Evolutionary conservation across 179 eudicot species (phyloP), one percentile per base, ranked within the genome.

Genomic region (Sideroxylon spinosum): DNA sequence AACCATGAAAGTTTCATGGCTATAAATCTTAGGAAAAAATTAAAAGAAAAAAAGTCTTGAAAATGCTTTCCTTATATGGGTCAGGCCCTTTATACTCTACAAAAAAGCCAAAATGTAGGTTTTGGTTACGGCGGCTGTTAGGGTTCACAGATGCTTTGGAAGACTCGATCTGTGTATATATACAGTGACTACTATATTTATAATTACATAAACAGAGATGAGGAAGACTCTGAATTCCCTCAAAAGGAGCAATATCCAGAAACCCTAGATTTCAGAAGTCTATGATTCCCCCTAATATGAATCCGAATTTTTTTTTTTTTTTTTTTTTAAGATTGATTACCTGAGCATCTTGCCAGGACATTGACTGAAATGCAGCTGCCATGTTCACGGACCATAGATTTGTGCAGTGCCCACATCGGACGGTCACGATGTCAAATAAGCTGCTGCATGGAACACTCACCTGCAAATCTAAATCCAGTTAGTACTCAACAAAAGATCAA

Each of bases 361-460:
- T 78, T 7, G 92, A 83, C 66, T 86, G 88, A 80, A 92, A 91
- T 65, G 97, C 94, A 70, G 93, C 91, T 25, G 95, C 97, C 97
- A 94, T 92, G 86, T 94, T 92, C 28, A 94, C 96, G 13, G 93
- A 88, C 96, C 93, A 94, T 48, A 94, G 88, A 83, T 91, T 91
- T 29, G 94, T 74, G 86, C 98, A 94, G 85, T 94, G 96, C 65
- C 98, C 98, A 70, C 98, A 94, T 76, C 97, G 86, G 53, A 94
- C 97, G 28, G 98, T 94, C 84, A 94, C 98, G 7, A 91, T 88
- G 75, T 94, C 98, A 46, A 82, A 82, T 81, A 94, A 84, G 86
- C 80, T 91, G 81, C 79, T 91, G 88, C 93, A 89, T 87, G 98
- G 98, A 32, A 94, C 98, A 88, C 97, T 94, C 85, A 92, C 98